A percentile compares a stretch with the other conserved stretches of the same genome.
These are phyloP conservation scores for Malus hybrid DNA, from an alignment of 331 rosid genomes.

Conservation along the genomic window DNA sequence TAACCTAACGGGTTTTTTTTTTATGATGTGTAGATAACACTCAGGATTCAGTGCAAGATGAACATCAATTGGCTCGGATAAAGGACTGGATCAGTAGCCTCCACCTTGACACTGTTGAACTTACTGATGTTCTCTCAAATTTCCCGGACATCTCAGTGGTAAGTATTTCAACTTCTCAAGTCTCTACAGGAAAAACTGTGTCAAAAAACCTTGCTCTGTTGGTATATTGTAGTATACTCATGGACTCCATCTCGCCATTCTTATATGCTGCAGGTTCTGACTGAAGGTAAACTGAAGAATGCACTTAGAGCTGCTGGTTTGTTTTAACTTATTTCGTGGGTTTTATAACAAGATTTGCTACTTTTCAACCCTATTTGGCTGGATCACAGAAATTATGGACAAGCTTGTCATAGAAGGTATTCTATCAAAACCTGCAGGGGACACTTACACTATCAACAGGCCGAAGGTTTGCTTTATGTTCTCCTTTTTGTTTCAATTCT, in stretches of 20 bases:
- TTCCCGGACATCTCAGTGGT: slow-evolving; percentile 93
- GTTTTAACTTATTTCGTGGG: not conserved
- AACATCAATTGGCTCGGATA: slow-evolving; percentile 57
- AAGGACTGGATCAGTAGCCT: slow-evolving; percentile 66
- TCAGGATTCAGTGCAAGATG: slow-evolving; percentile 79
- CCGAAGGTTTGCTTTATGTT: slow-evolving; percentile 40
- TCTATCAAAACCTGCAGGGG: slow-evolving; percentile 53
- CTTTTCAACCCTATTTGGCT: slow-evolving; percentile 18
- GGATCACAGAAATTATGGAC: slow-evolving; percentile 59
- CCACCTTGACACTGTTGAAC: slow-evolving; percentile 57
- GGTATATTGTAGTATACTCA: not conserved
- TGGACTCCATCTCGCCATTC: slow-evolving; percentile 17
- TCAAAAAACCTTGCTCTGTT: not conserved
- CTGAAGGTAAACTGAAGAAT: slow-evolving; percentile 54
- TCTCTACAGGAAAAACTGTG: not conserved
- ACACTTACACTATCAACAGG: slow-evolving; percentile 52
- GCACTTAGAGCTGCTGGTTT: slow-evolving; percentile 2
- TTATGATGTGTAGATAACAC: slow-evolving; percentile 51
- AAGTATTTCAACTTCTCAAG: slow-evolving; percentile 9
- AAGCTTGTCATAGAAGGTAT: slow-evolving; percentile 59
- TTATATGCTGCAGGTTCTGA: slow-evolving; percentile 66
- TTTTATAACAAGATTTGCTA: not conserved
- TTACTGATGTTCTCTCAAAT: slow-evolving; percentile 68
- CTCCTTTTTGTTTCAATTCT: not conserved
- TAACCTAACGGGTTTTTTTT: no score